phyloP scores from a whole-genome alignment of 305 asterid species.

The Solanum hybrid region DNA sequence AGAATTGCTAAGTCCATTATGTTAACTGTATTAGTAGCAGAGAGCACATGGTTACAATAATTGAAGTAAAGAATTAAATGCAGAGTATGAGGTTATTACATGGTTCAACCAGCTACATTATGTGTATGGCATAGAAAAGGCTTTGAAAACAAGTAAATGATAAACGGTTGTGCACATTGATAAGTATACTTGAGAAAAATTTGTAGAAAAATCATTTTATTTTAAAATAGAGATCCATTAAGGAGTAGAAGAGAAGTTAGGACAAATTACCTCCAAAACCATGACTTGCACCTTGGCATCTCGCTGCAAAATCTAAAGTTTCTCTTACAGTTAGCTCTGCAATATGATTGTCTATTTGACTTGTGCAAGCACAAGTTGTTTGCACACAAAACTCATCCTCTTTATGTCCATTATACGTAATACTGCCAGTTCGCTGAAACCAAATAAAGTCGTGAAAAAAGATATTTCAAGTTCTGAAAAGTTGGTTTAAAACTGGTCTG shows the following conservation, averaged over 20 bases:
- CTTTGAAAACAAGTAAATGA: neutral
- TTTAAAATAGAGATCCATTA: neutral
- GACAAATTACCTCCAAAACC: conserved; percentile 49
- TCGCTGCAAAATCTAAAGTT: conserved; percentile 76
- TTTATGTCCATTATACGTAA: conserved; percentile 63
- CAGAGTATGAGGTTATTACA: neutral
- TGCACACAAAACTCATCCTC: conserved; percentile 57
- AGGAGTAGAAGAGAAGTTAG: neutral
- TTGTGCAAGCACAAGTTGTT: conserved; percentile 67
- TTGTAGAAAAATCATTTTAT: neutral
- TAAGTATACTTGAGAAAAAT: neutral
- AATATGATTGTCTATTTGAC: conserved; percentile 83
- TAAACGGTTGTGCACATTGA: neutral
- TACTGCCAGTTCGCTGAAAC: conserved; percentile 55
- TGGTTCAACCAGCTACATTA: neutral
- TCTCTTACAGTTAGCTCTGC: conserved; percentile 86
- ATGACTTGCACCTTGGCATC: conserved; percentile 82
- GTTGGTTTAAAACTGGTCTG: neutral
- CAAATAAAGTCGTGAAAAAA: neutral
- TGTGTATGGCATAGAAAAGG: neutral
- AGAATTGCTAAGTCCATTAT: neutral
- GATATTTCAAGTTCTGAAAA: neutral
- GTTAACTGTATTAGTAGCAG: neutral
- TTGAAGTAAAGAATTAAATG: neutral
- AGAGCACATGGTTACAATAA: neutral